Base-by-base conservation (phyloP, 2,329 filamentous ascomycete genomes). In the Grosmannia clavigera region DNA sequence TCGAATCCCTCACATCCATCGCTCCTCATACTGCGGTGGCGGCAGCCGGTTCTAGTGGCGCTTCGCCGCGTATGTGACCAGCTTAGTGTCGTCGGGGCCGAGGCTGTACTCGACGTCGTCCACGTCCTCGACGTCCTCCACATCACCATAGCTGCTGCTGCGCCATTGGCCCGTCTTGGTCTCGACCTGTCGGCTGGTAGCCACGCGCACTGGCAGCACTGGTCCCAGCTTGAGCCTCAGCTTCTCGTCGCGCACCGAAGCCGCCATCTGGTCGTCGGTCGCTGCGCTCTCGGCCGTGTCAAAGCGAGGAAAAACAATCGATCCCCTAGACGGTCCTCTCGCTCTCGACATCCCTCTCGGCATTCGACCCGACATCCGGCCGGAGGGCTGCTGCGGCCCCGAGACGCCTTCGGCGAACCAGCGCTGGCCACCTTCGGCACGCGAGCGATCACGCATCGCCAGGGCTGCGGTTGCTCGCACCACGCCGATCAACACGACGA, bases 401-500 rank as follows among this genome's bases (percentile, higher is more conserved):
- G 25, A 19, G 27, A 50, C 9, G 55, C 48, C 50, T 5, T 54
- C 48, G 7, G 58, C 31, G n/a, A 61, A 66, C 58, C 65, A 71
- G 19, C 69, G 70, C 65, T 74, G 67, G 12, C 83, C 83, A 38
- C 83, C 82, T 67, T 87, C 84, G 11, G 75, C 82, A 12, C 83
- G 78, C 10, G 75, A 79, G 64, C 83, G 84, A 58, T 85, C 83
- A 1, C 79, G 79, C 33, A 75, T 75, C 59, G 77, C 75, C 74
- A 88, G 82, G 60, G 85, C 78, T 40, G 78, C 77, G 61, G 85
- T 71, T 33, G 86, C 85, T 61, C 90, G 83, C 55, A 83, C 72
- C 60, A 92, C 72, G 56, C 90, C 94, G 55, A 88, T 78, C 43
- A 96, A 77, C 5, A 90, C 82, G 61, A 95, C 80, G 63, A 94